Conservation (phyloP, 2,329 filamentous ascomycete genomes). For the Aureobasidium sp. region DNA sequence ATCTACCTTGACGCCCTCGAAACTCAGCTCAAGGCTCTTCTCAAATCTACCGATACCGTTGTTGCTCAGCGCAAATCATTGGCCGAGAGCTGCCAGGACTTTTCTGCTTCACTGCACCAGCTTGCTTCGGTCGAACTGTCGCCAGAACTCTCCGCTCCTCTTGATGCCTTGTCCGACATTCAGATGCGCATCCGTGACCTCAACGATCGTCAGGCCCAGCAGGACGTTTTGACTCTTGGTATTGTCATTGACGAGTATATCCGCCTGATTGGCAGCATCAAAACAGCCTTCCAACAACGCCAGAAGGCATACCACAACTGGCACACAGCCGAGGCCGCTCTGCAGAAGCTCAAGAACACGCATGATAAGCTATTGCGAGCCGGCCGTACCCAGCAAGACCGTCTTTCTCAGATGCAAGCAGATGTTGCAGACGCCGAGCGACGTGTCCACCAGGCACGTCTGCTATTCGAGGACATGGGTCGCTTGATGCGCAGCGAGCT, state of each 20-base stretch:
- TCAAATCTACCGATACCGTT: conserved; percentile 92
- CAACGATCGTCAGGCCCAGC: conserved; percentile 92
- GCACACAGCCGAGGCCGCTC: conserved; percentile 81
- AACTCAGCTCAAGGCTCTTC: conserved; percentile 76
- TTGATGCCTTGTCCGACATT: conserved; percentile 85
- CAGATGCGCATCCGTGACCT: conserved; percentile 91
- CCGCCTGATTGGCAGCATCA: conserved; percentile 86
- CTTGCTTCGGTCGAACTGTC: conserved; percentile 89
- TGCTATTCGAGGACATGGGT: conserved; percentile 97
- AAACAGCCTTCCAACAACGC: conserved; percentile 82
- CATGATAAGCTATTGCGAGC: conserved; percentile 95
- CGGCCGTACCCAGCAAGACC: conserved; percentile 91
- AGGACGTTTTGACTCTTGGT: conserved; percentile 89
- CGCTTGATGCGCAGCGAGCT: conserved; percentile 82
- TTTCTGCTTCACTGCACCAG: conserved; percentile 85
- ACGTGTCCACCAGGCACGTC: conserved; percentile 78
- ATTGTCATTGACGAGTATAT: conserved; percentile 99
- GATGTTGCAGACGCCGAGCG: conserved; percentile 93
- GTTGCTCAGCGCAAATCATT: conserved; percentile 87
- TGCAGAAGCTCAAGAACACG: conserved; percentile 77
- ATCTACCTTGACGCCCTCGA: conserved; percentile 92
- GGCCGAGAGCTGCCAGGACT: conserved; percentile 86
- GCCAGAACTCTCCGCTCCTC: conserved; percentile 73
- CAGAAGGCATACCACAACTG: conserved; percentile 95
- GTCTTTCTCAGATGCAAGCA: conserved; percentile 81